These are phyloP conservation scores for Poronia punctata DNA, from an alignment of 495 filamentous ascomycete genomes.

Conservation along the genomic window DNA sequence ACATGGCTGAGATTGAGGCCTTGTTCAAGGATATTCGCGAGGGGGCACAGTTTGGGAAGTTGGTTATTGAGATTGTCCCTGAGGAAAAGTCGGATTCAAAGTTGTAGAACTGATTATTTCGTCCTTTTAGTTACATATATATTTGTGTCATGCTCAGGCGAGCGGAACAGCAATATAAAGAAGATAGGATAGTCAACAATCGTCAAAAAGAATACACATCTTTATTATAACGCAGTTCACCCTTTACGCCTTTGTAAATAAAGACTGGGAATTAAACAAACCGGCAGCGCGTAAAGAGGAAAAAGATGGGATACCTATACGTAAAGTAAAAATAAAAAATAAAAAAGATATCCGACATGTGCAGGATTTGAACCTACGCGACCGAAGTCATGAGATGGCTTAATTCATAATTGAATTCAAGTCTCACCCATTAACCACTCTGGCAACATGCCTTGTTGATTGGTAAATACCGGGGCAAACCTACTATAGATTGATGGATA, in stretches of 20 bases:
- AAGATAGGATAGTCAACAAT: no score
- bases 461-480: no score
- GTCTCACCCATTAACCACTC: slow-evolving; percentile 15
- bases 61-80: slow-evolving; percentile 48
- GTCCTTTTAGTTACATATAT: no score
- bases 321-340: not conserved
- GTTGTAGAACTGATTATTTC: no score
- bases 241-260: no score
- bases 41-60: slow-evolving; percentile 72
- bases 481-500: not conserved
- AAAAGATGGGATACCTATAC: no score
- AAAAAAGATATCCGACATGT: slow-evolving; percentile 12
- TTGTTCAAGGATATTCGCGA: slow-evolving; percentile 70
- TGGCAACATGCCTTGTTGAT: slow-evolving; percentile 15
- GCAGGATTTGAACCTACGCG: slow-evolving; percentile 22
- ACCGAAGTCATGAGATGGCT: slow-evolving; percentile 14
- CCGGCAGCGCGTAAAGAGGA: no score
- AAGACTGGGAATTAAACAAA: no score
- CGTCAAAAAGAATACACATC: no score
- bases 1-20: slow-evolving; percentile 56
- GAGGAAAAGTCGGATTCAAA: slow-evolving; percentile 10
- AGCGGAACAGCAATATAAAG: no score
- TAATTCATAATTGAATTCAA: slow-evolving; percentile 10
- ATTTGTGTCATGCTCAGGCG: no score
- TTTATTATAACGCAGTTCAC: no score